These are phyloP conservation scores for Ustilago cynodontis DNA, from an alignment of 1,284 basidiomycete genomes.

Conservation along the genomic window DNA sequence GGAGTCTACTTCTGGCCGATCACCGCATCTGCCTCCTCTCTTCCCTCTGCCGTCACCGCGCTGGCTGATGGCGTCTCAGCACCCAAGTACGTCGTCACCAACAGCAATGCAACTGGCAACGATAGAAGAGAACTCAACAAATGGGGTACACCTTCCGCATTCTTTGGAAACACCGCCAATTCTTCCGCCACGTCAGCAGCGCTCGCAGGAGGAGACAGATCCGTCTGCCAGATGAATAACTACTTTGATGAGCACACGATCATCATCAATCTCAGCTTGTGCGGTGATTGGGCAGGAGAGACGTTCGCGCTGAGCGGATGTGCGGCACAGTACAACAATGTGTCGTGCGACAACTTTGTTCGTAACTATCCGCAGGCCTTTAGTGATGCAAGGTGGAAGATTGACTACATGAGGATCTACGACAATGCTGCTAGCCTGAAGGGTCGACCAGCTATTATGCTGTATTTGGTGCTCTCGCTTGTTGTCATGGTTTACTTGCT, in stretches of 20 bases:
- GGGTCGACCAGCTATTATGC: conserved; percentile 1
- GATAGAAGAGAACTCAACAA: conserved; percentile 34
- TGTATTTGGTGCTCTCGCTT: conserved; percentile 5
- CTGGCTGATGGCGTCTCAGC: conserved; percentile 34
- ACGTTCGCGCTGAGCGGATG: conserved; percentile 38
- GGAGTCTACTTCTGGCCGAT: conserved; percentile 60
- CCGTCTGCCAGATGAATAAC: conserved; percentile 48
- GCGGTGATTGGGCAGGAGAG: conserved; percentile 48
- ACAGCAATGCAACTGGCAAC: conserved; percentile 44
- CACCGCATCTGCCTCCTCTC: conserved; percentile 7
- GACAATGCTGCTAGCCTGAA: conserved; percentile 18
- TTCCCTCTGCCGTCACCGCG: conserved; percentile 45
- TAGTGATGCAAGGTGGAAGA: conserved; percentile 57
- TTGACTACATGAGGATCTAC: conserved; percentile 62
- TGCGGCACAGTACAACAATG: conserved; percentile 22
- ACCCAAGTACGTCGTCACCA: conserved; percentile 43
- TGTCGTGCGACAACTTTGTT: conserved; percentile 54
- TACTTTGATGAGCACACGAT: conserved; percentile 57
- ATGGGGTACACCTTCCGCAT: conserved; percentile 56
- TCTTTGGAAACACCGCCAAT: conserved; percentile 51
- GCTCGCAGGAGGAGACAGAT: conserved; percentile 15
- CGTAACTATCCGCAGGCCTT: conserved; percentile 50
- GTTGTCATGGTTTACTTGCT: conserved; percentile 7
- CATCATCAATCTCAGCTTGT: conserved; percentile 57
- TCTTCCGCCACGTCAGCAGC: conserved; percentile 16